phyloP scores from a whole-genome alignment of 495 filamentous ascomycete genomes.

The Penicillium crystallinum region DNA sequence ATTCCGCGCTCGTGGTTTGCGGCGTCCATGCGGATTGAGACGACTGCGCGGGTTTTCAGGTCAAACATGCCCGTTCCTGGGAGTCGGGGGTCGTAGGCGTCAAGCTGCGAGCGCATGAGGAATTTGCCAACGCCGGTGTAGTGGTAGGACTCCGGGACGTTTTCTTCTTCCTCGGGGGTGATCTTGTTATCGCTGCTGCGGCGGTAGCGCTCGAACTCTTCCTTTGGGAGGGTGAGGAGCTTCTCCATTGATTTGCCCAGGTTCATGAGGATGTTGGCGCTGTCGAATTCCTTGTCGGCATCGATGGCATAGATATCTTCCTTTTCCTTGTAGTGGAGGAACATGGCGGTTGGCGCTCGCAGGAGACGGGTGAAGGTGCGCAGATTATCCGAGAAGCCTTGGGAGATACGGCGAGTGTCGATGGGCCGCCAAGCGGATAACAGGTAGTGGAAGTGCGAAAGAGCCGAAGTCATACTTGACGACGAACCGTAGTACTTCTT shows the following conservation, averaged over 20 bases:
- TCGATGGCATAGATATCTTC: conserved; percentile 93
- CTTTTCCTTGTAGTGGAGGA: conserved; percentile 78
- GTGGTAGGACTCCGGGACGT: conserved; percentile 71
- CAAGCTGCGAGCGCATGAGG: conserved; percentile 91
- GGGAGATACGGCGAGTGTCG: conserved; percentile 60
- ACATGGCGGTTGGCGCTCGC: conserved; percentile 69
- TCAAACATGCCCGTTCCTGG: conserved; percentile 96
- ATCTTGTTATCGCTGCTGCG: conserved; percentile 56
- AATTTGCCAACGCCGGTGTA: conserved; percentile 88
- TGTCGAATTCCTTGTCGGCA: conserved; percentile 89
- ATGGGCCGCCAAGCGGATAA: conserved; percentile 77
- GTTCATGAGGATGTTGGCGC: conserved; percentile 77
- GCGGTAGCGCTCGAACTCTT: conserved; percentile 81
- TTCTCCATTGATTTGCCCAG: conserved; percentile 96
- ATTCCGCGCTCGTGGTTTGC: conserved; percentile 64
- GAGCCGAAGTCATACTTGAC: conserved; percentile 85
- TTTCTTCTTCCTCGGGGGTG: conserved; percentile 58
- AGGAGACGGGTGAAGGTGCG: conserved; percentile 65
- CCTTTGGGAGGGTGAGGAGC: conserved; percentile 73
- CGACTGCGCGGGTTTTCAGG: conserved; percentile 88
- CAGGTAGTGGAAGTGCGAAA: conserved; percentile 90
- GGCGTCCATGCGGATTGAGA: conserved; percentile 83
- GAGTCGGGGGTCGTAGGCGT: conserved; percentile 80
- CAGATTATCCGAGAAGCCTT: conserved; percentile 53
- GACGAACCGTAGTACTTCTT: conserved; percentile 93